Conservation (phyloP, 2,329 filamentous ascomycete genomes). For the Xylaria sp. region DNA sequence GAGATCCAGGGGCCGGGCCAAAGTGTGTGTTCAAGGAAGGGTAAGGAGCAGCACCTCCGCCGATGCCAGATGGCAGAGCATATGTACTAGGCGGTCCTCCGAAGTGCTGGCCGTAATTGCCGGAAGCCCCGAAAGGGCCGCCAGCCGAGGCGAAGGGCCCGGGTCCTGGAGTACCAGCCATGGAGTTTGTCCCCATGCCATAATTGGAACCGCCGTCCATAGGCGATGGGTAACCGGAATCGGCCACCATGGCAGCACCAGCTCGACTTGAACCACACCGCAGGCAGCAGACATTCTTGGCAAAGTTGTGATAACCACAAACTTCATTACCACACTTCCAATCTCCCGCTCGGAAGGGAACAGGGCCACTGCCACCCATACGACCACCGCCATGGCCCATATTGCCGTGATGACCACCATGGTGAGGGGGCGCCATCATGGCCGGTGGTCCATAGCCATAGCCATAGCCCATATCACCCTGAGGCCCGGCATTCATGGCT, state of each 20-base stretch:
- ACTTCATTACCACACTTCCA: conserved; percentile 99
- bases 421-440: conserved; percentile 80
- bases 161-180: conserved; percentile 81
- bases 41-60: conserved; percentile 78
- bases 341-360: conserved; percentile 96
- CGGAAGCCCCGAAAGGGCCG: conserved; percentile 69
- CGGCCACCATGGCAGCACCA: conserved; percentile 90
- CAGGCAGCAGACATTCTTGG: conserved; percentile 98
- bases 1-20: conserved; percentile 75
- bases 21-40: conserved; percentile 84
- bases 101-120: conserved; percentile 78
- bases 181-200: conserved; percentile 85
- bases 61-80: conserved; percentile 83
- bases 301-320: conserved; percentile 98
- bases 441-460: conserved; percentile 71
- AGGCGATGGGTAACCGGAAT: conserved; percentile 87
- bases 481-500: conserved; percentile 81
- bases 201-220: conserved; percentile 88
- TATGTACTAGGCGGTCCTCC: conserved; percentile 89
- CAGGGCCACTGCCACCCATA: conserved; percentile 82
- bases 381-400: conserved; percentile 67
- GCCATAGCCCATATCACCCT: conserved; percentile 60
- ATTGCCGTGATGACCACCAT: conserved; percentile 64
- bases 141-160: conserved; percentile 75
- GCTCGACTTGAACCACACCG: conserved; percentile 95